phyloP scores from a whole-genome alignment of 345 rosid genomes.

The Tarenaya hassleriana region DNA sequence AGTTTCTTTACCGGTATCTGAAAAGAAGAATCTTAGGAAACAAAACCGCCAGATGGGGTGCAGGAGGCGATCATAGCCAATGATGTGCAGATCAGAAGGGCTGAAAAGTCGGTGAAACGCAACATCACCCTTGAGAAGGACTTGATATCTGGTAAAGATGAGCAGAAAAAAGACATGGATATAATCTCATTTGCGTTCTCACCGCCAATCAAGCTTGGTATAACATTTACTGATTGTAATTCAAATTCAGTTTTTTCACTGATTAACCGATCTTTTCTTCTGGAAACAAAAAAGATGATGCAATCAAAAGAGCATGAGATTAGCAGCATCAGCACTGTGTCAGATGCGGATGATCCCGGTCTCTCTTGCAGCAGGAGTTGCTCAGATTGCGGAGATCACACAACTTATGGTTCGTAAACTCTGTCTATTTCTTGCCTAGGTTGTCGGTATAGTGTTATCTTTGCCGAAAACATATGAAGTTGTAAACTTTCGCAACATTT shows the following conservation, averaged over 20 bases:
- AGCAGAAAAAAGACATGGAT: slow-evolving; percentile 47
- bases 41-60: slow-evolving; percentile 34
- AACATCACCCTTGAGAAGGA: slow-evolving; percentile 35
- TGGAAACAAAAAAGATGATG: slow-evolving; percentile 4
- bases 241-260: not conserved
- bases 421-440: no score
- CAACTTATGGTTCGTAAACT: not conserved
- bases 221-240: not conserved
- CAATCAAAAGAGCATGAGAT: slow-evolving; percentile 38
- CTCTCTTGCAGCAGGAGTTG: slow-evolving; percentile 29
- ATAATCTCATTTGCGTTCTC: slow-evolving; percentile 84
- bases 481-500: not conserved
- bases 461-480: no score
- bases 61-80: slow-evolving; percentile 28
- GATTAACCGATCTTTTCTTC: slow-evolving; percentile 8
- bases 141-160: slow-evolving; percentile 26
- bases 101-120: slow-evolving; percentile 37
- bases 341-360: slow-evolving; percentile 32
- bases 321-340: slow-evolving; percentile 31
- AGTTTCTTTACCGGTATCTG: slow-evolving; percentile 28
- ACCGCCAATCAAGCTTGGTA: slow-evolving; percentile 39
- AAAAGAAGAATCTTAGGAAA: slow-evolving; percentile 37
- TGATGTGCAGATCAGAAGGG: slow-evolving; percentile 30
- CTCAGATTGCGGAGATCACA: slow-evolving; percentile 29
- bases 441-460: no score